phyloP scores from a whole-genome alignment of 371 early-diverging fungal genomes.

The Lichtheimia ornata region DNA sequence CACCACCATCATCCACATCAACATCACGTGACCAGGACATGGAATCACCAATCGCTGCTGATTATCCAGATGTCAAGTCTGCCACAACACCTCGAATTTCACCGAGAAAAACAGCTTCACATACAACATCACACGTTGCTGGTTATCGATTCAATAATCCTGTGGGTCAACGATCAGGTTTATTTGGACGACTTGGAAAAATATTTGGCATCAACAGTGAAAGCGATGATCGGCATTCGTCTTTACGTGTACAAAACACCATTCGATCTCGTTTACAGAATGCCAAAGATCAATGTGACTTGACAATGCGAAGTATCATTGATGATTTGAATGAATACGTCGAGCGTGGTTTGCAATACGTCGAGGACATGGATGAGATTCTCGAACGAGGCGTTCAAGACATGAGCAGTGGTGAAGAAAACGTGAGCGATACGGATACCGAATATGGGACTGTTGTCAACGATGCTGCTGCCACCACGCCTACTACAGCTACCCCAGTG shows the following conservation, averaged over 20 bases:
- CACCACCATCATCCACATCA: background rate
- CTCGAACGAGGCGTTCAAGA: conserved; percentile 17
- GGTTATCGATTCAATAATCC: conserved; percentile 24
- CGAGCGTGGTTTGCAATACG: conserved; percentile 65
- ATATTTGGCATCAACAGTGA: conserved; percentile 15
- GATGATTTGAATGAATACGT: conserved; percentile 73
- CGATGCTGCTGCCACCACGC: background rate
- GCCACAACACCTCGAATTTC: background rate
- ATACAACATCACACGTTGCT: conserved; percentile 7
- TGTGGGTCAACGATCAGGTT: conserved; percentile 12
- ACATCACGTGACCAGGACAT: too few species aligned
- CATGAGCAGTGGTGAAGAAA: conserved; percentile 24
- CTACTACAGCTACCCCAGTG: background rate
- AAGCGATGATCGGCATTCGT: conserved; percentile 13
- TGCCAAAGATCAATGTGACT: conserved; percentile 50
- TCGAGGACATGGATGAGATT: conserved; percentile 47
- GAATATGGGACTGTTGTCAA: conserved; percentile 1
- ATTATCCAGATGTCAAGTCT: too few species aligned
- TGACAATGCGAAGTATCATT: conserved; percentile 65
- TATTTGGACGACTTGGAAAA: conserved; percentile 22
- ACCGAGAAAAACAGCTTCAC: background rate
- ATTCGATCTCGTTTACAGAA: conserved; percentile 38
- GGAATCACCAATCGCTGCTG: too few species aligned
- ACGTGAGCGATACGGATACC: conserved; percentile 5
- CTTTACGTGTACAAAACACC: conserved; percentile 24